These are phyloP conservation scores for Knufia petricola DNA, from an alignment of 2,329 filamentous ascomycete genomes.

Conservation along the genomic window DNA sequence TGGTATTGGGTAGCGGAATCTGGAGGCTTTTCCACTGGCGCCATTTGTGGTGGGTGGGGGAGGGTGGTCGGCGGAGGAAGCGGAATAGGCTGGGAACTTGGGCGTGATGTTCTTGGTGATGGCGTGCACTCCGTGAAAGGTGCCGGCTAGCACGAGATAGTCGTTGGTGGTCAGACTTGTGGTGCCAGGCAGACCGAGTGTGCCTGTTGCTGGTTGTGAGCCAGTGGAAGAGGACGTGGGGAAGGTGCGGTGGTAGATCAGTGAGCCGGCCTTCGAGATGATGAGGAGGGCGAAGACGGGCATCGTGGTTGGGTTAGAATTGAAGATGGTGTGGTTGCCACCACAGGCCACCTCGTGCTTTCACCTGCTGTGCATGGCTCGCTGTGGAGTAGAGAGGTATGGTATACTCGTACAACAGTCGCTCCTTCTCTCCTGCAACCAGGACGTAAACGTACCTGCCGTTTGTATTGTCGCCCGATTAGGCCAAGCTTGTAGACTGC, in stretches of 20 bases:
- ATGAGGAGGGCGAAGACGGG: conserved; percentile 90
- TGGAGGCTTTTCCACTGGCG: conserved; percentile 9
- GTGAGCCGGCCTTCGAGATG: conserved; percentile 95
- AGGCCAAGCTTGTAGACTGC: no score
- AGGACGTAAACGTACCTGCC: neutral
- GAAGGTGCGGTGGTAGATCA: conserved; percentile 94
- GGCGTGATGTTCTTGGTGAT: conserved; percentile 50
- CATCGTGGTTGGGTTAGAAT: conserved; percentile 28
- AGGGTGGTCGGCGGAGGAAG: conserved; percentile 27
- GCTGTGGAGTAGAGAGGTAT: neutral
- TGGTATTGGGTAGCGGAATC: conserved; percentile 25
- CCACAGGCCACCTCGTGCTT: conserved; percentile 1
- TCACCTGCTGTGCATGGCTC: neutral
- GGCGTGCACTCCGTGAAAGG: conserved; percentile 78
- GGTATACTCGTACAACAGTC: neutral
- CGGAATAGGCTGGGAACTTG: conserved; percentile 27
- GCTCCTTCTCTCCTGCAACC: neutral
- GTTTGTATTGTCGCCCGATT: neutral
- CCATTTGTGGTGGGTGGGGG: conserved; percentile 21
- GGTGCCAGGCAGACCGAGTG: conserved; percentile 43
- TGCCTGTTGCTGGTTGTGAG: conserved; percentile 47
- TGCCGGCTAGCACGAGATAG: conserved; percentile 91
- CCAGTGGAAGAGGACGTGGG: conserved; percentile 44
- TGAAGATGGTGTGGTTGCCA: neutral
- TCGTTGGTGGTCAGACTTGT: conserved; percentile 90